Evolutionary conservation across 2,329 filamentous ascomycete species (phyloP).

Genomic region (Aspergillus spinulosporus): DNA sequence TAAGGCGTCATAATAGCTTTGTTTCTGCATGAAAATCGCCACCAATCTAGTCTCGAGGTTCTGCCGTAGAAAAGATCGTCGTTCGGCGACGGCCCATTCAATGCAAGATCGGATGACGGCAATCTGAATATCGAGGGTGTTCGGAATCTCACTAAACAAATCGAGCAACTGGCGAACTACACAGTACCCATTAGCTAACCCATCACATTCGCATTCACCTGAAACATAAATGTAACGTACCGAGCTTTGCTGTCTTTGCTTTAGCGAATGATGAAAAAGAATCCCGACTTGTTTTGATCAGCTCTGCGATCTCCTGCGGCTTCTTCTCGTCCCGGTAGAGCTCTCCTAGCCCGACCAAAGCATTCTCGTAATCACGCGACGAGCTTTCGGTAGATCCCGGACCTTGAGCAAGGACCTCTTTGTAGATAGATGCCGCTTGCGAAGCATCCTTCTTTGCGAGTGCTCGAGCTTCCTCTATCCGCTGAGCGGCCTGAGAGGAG

Average conservation of each 20-base stretch:
- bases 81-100: conserved; percentile 96
- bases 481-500: conserved; percentile 55
- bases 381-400: conserved; percentile 83
- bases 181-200: not conserved
- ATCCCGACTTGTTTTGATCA: conserved; percentile 86
- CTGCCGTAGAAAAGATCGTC: conserved; percentile 93
- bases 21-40: conserved; percentile 91
- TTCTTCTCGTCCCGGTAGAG: conserved; percentile 83
- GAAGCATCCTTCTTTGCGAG: conserved; percentile 75
- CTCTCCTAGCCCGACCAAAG: conserved; percentile 84
- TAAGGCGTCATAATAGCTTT: conserved; percentile 94
- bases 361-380: conserved; percentile 86
- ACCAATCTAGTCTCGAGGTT: conserved; percentile 97
- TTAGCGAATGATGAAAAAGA: conserved; percentile 96
- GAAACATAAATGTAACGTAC: conserved; percentile 54
- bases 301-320: conserved; percentile 78
- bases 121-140: conserved; percentile 92
- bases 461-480: conserved; percentile 87
- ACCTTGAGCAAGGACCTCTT: conserved; percentile 81
- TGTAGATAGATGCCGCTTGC: conserved; percentile 85
- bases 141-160: conserved; percentile 88
- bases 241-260: conserved; percentile 96
- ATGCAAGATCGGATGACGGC: conserved; percentile 97
- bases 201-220: not conserved
- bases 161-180: conserved; percentile 94